Percentiles rank a stretch among this genome's conserved stretches.
These are phyloP conservation scores for Ascochyta viciae-villosae DNA, from an alignment of 2,329 filamentous ascomycete genomes.

Conservation along the genomic window DNA sequence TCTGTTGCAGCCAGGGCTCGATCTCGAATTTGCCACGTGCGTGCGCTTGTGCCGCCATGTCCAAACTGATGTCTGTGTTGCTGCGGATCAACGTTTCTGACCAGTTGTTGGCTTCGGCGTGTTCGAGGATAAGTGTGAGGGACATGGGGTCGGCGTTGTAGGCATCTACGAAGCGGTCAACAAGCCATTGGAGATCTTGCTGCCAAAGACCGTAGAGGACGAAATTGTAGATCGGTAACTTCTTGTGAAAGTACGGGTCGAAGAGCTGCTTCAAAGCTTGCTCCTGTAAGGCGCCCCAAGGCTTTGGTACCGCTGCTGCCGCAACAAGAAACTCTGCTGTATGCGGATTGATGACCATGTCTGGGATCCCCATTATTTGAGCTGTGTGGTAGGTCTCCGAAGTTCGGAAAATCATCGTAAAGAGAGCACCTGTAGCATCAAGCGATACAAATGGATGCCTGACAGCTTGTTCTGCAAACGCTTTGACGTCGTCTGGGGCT, in stretches of 20 bases:
- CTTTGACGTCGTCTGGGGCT: constrained; percentile 65
- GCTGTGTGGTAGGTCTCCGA: constrained; percentile 63
- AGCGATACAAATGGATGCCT: constrained; percentile 89
- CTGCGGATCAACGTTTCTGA: constrained; percentile 80
- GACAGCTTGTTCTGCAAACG: constrained; percentile 70
- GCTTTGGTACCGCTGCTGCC: constrained; percentile 77
- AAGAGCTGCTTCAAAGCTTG: constrained; percentile 81
- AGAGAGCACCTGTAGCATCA: constrained; percentile 75
- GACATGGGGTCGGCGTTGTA: constrained; percentile 74
- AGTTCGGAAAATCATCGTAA: constrained; percentile 67
- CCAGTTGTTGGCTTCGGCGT: constrained; percentile 83
- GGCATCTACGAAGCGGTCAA: constrained; percentile 76
- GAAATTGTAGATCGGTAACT: constrained; percentile 80
- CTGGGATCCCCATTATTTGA: constrained; percentile 65
- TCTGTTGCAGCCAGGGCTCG: constrained; percentile 78
- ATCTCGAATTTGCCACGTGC: constrained; percentile 81
- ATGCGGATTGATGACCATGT: constrained; percentile 71
- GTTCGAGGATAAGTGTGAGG: constrained; percentile 75
- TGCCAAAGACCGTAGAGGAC: constrained; percentile 92
- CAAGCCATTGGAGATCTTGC: constrained; percentile 87
- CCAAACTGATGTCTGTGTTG: constrained; percentile 83
- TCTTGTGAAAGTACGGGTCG: constrained; percentile 81
- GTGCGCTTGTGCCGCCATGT: constrained; percentile 85
- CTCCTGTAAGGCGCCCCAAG: constrained; percentile 76
- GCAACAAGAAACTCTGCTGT: constrained; percentile 81